These are phyloP conservation scores for Prosopis cineraria DNA, from an alignment of 306 rosid species.

Conservation along the genomic window DNA sequence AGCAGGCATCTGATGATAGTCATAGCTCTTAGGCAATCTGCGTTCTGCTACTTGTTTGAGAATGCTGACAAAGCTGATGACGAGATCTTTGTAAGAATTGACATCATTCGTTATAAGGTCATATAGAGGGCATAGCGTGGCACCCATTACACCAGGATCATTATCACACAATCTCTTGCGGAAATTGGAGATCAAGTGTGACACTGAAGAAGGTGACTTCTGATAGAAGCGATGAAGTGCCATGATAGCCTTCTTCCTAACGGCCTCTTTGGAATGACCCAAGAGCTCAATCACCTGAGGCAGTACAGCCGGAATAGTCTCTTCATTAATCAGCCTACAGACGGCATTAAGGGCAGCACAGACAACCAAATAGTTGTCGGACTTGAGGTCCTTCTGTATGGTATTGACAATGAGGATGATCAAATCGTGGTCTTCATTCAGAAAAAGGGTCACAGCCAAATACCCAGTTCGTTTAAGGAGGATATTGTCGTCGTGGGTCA, in stretches of 20 bases:
- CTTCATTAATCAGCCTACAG: conserved; percentile 82
- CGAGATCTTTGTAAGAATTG: conserved; percentile 75
- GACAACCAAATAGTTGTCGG: conserved; percentile 82
- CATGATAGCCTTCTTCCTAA: conserved; percentile 90
- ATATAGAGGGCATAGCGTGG: conserved; percentile 76
- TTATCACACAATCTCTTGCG: conserved; percentile 82
- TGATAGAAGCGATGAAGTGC: conserved; percentile 84
- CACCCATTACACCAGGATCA: conserved; percentile 98
- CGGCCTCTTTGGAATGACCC: conserved; percentile 78
- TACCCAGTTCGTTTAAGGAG: conserved; percentile 86
- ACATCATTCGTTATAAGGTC: conserved; percentile 67
- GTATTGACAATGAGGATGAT: conserved; percentile 93
- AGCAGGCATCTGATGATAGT: conserved; percentile 92
- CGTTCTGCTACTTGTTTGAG: conserved; percentile 89
- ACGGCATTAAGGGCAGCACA: conserved; percentile 91
- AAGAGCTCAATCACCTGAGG: conserved; percentile 86
- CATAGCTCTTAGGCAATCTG: conserved; percentile 83
- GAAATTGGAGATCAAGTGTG: conserved; percentile 72
- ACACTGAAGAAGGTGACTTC: conserved; percentile 76
- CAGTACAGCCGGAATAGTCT: conserved; percentile 89
- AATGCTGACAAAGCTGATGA: conserved; percentile 81
- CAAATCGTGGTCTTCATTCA: conserved; percentile 82
- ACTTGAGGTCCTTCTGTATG: conserved; percentile 86
- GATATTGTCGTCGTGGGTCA: conserved; percentile 86
- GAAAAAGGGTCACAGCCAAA: conserved; percentile 89